Conservation (phyloP, 2,329 filamentous ascomycete genomes). For the Anthostomella pinea region DNA sequence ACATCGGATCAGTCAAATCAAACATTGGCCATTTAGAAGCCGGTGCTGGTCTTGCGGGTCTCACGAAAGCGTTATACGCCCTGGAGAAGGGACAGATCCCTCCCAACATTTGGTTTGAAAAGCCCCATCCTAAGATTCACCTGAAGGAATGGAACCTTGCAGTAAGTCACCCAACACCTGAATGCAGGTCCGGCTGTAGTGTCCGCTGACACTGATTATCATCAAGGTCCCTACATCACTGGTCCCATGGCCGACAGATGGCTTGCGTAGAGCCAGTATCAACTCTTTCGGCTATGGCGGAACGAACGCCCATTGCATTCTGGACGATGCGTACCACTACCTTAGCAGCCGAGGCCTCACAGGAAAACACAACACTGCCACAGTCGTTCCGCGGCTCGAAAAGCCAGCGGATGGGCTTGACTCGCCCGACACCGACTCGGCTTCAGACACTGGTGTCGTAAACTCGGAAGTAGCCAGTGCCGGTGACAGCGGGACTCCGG, state of each 20-base stretch:
- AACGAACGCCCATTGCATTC: constrained; percentile 34
- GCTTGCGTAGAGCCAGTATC: constrained; percentile 31
- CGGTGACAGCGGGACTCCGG: constrained; percentile 19
- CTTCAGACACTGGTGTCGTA: constrained; percentile 20
- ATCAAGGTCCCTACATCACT: constrained; percentile 22
- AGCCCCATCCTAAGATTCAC: constrained; percentile 27
- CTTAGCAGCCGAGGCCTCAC: constrained; percentile 21
- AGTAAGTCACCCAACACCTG: constrained; percentile 7
- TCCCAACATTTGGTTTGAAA: constrained; percentile 29
- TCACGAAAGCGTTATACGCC: constrained; percentile 26
- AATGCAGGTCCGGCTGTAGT: not conserved
- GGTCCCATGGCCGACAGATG: constrained; percentile 25
- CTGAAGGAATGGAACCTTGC: constrained; percentile 28
- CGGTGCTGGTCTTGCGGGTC: constrained; percentile 26
- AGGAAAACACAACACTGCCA: constrained; percentile 23
- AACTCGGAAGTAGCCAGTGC: constrained; percentile 16
- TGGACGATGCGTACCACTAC: constrained; percentile 32
- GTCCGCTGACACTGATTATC: constrained; percentile 4
- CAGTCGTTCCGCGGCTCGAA: constrained; percentile 12
- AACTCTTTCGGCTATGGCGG: constrained; percentile 38
- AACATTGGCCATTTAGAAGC: constrained; percentile 30
- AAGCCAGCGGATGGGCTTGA: constrained; percentile 5
- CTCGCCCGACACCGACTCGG: constrained; percentile 14
- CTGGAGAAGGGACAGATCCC: constrained; percentile 28
- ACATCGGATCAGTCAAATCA: constrained; percentile 28